Evolutionary conservation across 495 filamentous ascomycete genomes (phyloP), one percentile per base, ranked within the genome.

Genomic region (Recurvomyces mirabilis): DNA sequence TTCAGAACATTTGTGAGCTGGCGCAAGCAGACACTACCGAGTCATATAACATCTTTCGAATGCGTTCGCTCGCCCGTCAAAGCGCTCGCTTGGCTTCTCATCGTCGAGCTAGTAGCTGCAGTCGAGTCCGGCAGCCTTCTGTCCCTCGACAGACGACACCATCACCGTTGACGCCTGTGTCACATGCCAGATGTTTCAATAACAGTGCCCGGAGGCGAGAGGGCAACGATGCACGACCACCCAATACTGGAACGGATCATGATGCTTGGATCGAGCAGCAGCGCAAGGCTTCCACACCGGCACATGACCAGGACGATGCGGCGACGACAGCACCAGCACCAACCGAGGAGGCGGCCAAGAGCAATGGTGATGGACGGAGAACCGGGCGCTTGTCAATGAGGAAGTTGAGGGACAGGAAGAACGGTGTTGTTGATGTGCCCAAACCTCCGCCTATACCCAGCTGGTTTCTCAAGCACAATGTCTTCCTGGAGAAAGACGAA

Each of bases 391-490:
- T 35, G 26, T 42, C 46, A 7, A 17, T 46, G 1, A 13, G 51
- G 30, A 24, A 42, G 28, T 9, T 6, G 13, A 12, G 14, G 10
- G 6, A 6, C 32, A 10, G 13, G 9, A n/a, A 42, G 15, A 13
- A 35, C 26, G 38, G 50, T 10, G 17, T 37, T 2, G 34, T 22
- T 13, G 50, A 53, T 20, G 46, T 54, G 1, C 51, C 51, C 4
- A 45, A 44, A 20, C 51, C 51, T 13, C 51, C 51, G 22, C 51
- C 51, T 14, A 53, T 70, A 24, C 67, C 67, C 12, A 46, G 56
- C 12, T 68, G 67, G 65, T 69, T 71, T 31, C 32, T 67, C 12
- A 50, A 55, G 28, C 21, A 50, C 10, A 65, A 66, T 51, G 59
- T 70, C 2, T 43, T 31, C 2, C 41, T 68, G 14, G 28, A 38